These are phyloP conservation scores for Arthrobotrys megalospora DNA, from an alignment of 2,329 filamentous ascomycete genomes.

Conservation along the genomic window DNA sequence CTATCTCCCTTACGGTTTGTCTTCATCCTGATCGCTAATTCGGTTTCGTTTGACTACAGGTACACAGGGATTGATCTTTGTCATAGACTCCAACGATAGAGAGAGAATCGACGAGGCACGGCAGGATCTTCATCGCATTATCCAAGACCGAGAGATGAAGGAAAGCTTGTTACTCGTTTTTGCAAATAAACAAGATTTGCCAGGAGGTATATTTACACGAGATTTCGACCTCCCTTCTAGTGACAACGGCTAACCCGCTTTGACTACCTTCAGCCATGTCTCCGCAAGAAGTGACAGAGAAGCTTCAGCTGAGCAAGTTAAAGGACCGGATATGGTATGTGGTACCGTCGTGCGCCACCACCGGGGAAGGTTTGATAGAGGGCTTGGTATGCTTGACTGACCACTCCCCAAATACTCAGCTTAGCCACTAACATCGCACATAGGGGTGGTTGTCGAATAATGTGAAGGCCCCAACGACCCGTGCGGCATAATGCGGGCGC, in stretches of 20 bases:
- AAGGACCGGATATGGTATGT: slow-evolving; percentile 90
- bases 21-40: neutral
- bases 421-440: neutral
- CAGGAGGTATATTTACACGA: slow-evolving; percentile 74
- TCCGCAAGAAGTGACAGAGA: slow-evolving; percentile 83
- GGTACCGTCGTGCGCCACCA: slow-evolving; percentile 83
- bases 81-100: slow-evolving; percentile 94
- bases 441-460: slow-evolving; percentile 53
- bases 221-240: neutral
- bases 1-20: neutral
- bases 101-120: slow-evolving; percentile 92
- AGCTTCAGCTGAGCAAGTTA: slow-evolving; percentile 81
- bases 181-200: slow-evolving; percentile 98
- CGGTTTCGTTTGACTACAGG: slow-evolving; percentile 70
- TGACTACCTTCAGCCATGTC: slow-evolving; percentile 76
- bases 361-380: slow-evolving; percentile 84
- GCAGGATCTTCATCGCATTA: slow-evolving; percentile 94
- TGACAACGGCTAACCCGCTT: neutral
- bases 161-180: slow-evolving; percentile 95
- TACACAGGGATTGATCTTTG: slow-evolving; percentile 98
- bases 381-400: slow-evolving; percentile 74
- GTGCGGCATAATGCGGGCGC: slow-evolving; percentile 20
- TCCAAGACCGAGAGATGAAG: slow-evolving; percentile 98
- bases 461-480: slow-evolving; percentile 47
- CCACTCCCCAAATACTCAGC: neutral